Evolutionary conservation across 768 basidiomycete genomes (phyloP).

Genomic region (Suillus hirtellus): DNA sequence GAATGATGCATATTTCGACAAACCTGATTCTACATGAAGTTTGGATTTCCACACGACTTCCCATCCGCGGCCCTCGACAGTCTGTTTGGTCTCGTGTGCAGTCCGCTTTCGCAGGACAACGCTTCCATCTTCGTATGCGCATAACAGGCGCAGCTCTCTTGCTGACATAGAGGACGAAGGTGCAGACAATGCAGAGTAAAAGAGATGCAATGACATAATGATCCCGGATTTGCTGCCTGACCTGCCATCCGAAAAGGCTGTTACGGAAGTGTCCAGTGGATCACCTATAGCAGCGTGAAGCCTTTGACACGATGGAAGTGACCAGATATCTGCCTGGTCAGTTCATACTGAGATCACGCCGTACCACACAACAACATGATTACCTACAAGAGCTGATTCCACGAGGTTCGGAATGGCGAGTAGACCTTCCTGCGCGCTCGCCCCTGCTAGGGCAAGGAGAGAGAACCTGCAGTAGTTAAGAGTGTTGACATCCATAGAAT

Average conservation of each 20-base stretch:
- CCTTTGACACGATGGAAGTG: slow-evolving; percentile 63
- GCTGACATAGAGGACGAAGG: slow-evolving; percentile 33
- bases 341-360: background rate
- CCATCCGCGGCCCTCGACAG: slow-evolving; percentile 74
- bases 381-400: slow-evolving; percentile 76
- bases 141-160: slow-evolving; percentile 58
- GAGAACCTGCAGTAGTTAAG: slow-evolving; percentile 94
- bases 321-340: slow-evolving; percentile 83
- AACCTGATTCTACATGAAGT: slow-evolving; percentile 74
- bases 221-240: slow-evolving; percentile 69
- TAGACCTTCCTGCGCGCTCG: slow-evolving; percentile 40
- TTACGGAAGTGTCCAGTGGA: slow-evolving; percentile 32
- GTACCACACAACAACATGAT: background rate
- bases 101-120: slow-evolving; percentile 66
- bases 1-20: slow-evolving; percentile 19
- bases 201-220: slow-evolving; percentile 86
- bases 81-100: slow-evolving; percentile 36
- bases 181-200: slow-evolving; percentile 33
- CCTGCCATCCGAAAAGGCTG: slow-evolving; percentile 40
- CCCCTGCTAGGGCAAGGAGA: slow-evolving; percentile 41
- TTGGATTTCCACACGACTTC: slow-evolving; percentile 64
- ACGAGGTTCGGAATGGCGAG: slow-evolving; percentile 86
- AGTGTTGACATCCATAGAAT: slow-evolving; percentile 87
- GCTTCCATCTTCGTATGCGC: slow-evolving; percentile 86
- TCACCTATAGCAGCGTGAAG: slow-evolving; percentile 87